phyloP scores from a whole-genome alignment of 2,329 filamentous ascomycete genomes.

The Emmonsia crescens region DNA sequence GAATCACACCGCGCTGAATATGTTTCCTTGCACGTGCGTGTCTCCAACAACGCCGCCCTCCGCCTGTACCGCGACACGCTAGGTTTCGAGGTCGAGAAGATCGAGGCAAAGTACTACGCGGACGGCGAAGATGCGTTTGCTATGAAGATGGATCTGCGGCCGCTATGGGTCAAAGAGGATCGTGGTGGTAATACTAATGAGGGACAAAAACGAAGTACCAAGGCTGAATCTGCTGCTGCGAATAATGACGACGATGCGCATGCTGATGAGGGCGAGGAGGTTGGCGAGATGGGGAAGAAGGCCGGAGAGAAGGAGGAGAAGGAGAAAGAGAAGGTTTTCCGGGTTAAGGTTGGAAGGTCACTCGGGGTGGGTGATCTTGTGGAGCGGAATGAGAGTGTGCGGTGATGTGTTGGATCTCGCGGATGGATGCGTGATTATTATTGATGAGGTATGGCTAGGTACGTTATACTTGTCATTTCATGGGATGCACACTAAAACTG shows the following conservation, averaged over 20 bases:
- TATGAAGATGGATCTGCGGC: slow-evolving; percentile 75
- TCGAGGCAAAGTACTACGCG: slow-evolving; percentile 54
- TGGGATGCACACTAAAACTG: background rate
- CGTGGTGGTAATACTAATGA: slow-evolving; percentile 34
- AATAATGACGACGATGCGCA: slow-evolving; percentile 13
- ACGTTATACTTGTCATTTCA: background rate
- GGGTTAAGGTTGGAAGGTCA: slow-evolving; percentile 72
- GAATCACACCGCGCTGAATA: slow-evolving; percentile 87
- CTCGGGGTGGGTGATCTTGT: slow-evolving; percentile 60
- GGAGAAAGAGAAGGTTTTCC: slow-evolving; percentile 56
- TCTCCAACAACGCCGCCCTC: slow-evolving; percentile 83
- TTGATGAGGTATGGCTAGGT: background rate
- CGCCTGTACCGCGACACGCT: slow-evolving; percentile 88
- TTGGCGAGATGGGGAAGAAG: slow-evolving; percentile 52
- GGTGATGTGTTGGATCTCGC: slow-evolving; percentile 6
- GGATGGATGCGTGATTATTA: background rate
- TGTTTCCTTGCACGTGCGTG: slow-evolving; percentile 89
- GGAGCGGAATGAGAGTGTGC: slow-evolving; percentile 35
- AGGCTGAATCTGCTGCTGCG: slow-evolving; percentile 24
- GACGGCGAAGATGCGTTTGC: slow-evolving; percentile 93
- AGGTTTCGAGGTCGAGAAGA: slow-evolving; percentile 73
- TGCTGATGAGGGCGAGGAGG: slow-evolving; percentile 50
- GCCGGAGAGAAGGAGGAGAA: slow-evolving; percentile 32
- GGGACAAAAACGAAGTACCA: slow-evolving; percentile 27
- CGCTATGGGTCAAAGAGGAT: slow-evolving; percentile 36